Conservation (phyloP, 768 basidiomycete species). For the Pulveroboletus sp. region DNA sequence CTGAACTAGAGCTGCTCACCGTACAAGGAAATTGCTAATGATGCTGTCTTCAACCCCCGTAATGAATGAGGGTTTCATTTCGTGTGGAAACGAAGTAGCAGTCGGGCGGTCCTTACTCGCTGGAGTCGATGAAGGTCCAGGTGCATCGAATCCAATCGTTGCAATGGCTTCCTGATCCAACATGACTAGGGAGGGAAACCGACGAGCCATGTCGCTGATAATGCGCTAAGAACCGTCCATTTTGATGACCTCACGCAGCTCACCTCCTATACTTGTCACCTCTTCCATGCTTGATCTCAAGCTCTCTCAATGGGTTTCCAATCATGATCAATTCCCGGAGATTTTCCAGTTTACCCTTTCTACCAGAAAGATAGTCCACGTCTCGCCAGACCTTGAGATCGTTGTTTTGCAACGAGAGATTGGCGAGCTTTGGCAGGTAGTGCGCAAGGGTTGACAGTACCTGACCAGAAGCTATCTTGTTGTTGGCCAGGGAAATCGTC, state of each 20-base stretch:
- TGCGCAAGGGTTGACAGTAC: conserved; percentile 58
- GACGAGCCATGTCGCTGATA: conserved; percentile 69
- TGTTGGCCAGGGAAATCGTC: conserved; percentile 82
- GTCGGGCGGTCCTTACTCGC: conserved; percentile 39
- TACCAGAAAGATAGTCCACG: conserved; percentile 56
- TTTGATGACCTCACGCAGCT: conserved; percentile 16
- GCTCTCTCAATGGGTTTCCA: conserved; percentile 71
- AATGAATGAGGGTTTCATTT: conserved; percentile 69
- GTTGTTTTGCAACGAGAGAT: conserved; percentile 79
- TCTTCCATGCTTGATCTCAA: conserved; percentile 53
- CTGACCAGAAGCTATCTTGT: conserved; percentile 57
- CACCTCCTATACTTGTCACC: conserved; percentile 66
- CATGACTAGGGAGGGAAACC: conserved; percentile 77
- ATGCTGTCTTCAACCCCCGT: conserved; percentile 66
- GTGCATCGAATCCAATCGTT: conserved; percentile 73
- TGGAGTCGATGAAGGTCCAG: conserved; percentile 46
- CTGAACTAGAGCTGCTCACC: conserved; percentile 41
- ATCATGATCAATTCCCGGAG: conserved; percentile 69
- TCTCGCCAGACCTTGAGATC: conserved; percentile 66
- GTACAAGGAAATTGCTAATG: conserved; percentile 73
- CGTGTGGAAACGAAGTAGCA: conserved; percentile 72
- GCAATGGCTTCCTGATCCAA: conserved; percentile 79
- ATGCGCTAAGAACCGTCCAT: neutral
- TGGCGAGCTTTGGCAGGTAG: conserved; percentile 75
- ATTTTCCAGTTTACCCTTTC: conserved; percentile 52